Evolutionary conservation across 441 rosid genomes (phyloP).

Genomic region (Mallotus japonicus): DNA sequence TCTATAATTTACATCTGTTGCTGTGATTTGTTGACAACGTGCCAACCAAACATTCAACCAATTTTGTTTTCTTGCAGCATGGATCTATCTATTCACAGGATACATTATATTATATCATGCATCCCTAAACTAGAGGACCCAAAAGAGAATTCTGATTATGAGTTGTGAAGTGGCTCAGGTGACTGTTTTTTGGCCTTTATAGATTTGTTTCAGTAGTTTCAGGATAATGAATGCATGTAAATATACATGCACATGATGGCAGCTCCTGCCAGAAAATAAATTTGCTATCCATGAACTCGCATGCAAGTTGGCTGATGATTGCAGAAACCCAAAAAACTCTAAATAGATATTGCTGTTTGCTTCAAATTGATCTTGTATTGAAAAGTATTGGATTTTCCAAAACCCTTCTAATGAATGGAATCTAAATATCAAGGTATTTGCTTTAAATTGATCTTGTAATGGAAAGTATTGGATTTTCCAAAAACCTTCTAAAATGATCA

Average conservation of each 20-base stretch:
- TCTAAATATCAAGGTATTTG: neutral
- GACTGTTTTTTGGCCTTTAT: conserved; percentile 24
- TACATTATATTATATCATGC: no score
- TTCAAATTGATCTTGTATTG: no score
- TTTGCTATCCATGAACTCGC: neutral
- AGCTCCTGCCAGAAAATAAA: neutral
- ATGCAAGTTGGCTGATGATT: neutral
- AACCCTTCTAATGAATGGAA: neutral
- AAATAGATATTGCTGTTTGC: no score
- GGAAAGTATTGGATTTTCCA: neutral
- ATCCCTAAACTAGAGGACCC: conserved; percentile 37
- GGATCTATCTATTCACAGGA: no score
- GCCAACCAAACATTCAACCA: no score
- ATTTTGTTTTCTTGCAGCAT: no score
- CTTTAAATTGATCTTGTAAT: neutral
- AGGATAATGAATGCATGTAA: neutral
- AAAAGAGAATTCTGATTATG: conserved; percentile 43
- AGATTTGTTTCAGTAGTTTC: neutral
- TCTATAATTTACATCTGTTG: no score
- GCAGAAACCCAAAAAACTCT: neutral
- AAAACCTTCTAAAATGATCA: neutral
- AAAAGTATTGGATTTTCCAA: no score
- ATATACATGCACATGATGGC: neutral
- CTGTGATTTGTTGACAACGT: no score
- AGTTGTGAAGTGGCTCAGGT: conserved; percentile 92